Evolutionary conservation across 345 rosid genomes (phyloP), one percentile per base, ranked within the genome.

Genomic region (Xanthoceras sorbifolium): DNA sequence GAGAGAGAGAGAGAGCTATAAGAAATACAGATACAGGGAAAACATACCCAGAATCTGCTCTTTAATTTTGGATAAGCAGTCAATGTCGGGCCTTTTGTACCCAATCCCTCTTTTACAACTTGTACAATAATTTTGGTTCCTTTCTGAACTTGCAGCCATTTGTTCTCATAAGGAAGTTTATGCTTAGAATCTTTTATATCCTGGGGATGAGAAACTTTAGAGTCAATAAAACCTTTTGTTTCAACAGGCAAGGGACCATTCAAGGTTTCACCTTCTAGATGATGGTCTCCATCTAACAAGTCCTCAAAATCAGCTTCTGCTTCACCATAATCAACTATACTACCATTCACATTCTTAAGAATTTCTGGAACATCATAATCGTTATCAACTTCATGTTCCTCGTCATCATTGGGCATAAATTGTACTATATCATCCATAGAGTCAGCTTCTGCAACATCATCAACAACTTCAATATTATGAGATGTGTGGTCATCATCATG

Each of bases 61-160:
- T 85, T 87, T 76, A 95, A 78, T 83, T 85, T 89, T n/a, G 99
- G 99, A 86, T 91, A 89, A 73, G 98, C 91, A 73, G 97, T 93
- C 84, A 90, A 80, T 34, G 92, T 90, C 46, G 99, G 99, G 80
- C 97, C 92, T 84, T 93, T 95, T 36, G 97, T 86, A 75, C 99
- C 98, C 73, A 95, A 88, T 36, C 97, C 99, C 87, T 95, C 99
- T 86, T 93, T 95, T 84, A 93, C 97, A 78, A 95, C 97, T 86
- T 95, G 99, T 75, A 93, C 99, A 85, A 93, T 86, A 69, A 95
- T 86, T 78, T 93, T 95, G 85, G 97, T 93, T 63, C 99, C 99
- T 82, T 87, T 90, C 34, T 88, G 87, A 79, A 95, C 94, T 79
- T 85, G 88, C 80, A 71, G 52, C 98, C 99, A 95, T 80, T 84